Evolutionary conservation across 352 stramenopile genomes (phyloP).

Genomic region (Phytopythium oedochilum): DNA sequence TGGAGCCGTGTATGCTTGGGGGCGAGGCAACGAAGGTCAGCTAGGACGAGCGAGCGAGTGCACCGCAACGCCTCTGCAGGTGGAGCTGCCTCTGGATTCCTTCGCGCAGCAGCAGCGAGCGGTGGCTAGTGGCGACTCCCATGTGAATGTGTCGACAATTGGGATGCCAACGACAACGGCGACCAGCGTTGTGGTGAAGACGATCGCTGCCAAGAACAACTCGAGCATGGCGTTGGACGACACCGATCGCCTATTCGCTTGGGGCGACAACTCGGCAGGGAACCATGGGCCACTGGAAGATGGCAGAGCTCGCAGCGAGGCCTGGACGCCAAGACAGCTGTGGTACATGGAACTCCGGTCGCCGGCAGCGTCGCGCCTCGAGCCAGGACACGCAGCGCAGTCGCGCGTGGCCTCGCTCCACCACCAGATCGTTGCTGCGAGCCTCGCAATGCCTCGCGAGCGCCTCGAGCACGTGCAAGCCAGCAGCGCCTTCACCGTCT

Average conservation of each 20-base stretch:
- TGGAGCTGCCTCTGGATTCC: conserved; percentile 17
- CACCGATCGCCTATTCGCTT: conserved; percentile 39
- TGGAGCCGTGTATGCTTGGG: conserved; percentile 59
- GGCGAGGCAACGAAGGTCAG: conserved; percentile 40
- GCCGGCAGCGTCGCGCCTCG: background rate
- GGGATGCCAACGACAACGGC: background rate
- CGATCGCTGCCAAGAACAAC: conserved; percentile 27
- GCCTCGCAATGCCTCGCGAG: conserved; percentile 20
- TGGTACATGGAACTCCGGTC: conserved; percentile 40
- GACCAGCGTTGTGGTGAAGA: background rate
- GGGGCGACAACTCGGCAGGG: conserved; percentile 35
- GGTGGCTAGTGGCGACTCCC: background rate
- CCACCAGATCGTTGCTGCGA: conserved; percentile 20
- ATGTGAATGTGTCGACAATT: no score
- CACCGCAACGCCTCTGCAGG: conserved; percentile 10
- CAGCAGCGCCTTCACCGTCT: conserved; percentile 39
- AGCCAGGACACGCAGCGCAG: background rate
- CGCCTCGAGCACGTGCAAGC: conserved; percentile 29
- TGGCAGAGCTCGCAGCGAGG: background rate
- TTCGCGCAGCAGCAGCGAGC: conserved; percentile 11
- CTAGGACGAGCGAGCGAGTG: conserved; percentile 18
- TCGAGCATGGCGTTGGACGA: conserved; percentile 38
- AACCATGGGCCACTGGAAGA: conserved; percentile 29
- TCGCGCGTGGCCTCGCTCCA: conserved; percentile 22
- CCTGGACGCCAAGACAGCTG: conserved; percentile 23